Percentiles rank a stretch among this genome's conserved stretches.
These are phyloP conservation scores for Adansonia grandidieri DNA, from an alignment of 441 rosid genomes.

Conservation along the genomic window DNA sequence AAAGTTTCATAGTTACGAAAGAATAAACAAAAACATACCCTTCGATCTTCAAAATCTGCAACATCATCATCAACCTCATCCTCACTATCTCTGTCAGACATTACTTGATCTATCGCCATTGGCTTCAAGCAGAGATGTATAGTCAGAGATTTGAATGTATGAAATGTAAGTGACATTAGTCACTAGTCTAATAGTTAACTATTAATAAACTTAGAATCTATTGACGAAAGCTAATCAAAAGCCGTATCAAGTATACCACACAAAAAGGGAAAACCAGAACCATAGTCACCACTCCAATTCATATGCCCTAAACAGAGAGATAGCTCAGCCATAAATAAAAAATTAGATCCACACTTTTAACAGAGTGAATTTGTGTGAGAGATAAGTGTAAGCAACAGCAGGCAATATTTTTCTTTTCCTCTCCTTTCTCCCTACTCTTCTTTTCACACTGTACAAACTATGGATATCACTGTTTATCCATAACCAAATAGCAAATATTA, in stretches of 20 bases:
- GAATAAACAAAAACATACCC: constrained; percentile 56
- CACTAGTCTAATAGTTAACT: not conserved
- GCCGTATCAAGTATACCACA: not conserved
- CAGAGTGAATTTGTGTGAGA: not conserved
- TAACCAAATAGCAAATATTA: not conserved
- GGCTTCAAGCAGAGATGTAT: constrained; percentile 53
- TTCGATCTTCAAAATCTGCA: constrained; percentile 95
- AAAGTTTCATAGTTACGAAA: not conserved
- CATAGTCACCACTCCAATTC: constrained; percentile 3
- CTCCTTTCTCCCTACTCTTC: not conserved
- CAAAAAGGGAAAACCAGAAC: constrained; percentile 19
- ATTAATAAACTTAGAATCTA: not conserved
- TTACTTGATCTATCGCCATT: constrained; percentile 88
- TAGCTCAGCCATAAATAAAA: not conserved
- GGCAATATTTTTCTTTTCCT: not conserved
- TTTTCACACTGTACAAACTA: not conserved
- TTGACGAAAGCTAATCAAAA: constrained; percentile 14
- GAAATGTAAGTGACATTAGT: constrained; percentile 6
- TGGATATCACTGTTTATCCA: not conserved
- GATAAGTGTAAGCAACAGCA: not conserved
- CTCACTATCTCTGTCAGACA: constrained; percentile 91
- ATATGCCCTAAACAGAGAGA: constrained; percentile 2
- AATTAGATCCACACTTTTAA: constrained; percentile 4
- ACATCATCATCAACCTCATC: constrained; percentile 99
- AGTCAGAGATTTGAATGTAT: constrained; percentile 27